These are phyloP conservation scores for Eragrostis tef DNA, from an alignment of 202 grass and related monocot genomes.

Conservation along the genomic window DNA sequence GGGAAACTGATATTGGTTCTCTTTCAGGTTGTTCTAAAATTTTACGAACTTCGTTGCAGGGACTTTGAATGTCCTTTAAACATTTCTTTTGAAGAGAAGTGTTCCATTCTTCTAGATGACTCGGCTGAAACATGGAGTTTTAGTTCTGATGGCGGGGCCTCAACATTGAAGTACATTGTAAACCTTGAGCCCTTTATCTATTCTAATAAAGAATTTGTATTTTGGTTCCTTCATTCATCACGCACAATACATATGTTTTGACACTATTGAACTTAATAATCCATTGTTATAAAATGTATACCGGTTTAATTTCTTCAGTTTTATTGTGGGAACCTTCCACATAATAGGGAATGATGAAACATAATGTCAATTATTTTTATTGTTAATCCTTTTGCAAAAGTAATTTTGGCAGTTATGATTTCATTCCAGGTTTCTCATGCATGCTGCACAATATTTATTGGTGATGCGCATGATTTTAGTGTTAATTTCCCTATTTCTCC, in stretches of 20 bases:
- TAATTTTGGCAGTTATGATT: background rate
- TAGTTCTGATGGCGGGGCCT: conserved; percentile 70
- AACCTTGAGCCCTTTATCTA: conserved; percentile 58
- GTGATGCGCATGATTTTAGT: conserved; percentile 24
- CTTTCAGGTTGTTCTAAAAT: conserved; percentile 81
- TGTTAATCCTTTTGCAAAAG: background rate
- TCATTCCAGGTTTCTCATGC: conserved; percentile 33
- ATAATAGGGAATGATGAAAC: conserved; percentile 30
- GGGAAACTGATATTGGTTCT: conserved; percentile 41
- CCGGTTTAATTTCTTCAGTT: background rate
- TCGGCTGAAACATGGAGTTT: conserved; percentile 84
- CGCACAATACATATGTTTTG: conserved; percentile 23
- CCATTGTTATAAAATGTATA: conserved; percentile 19
- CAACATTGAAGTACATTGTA: conserved; percentile 99
- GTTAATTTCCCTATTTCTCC: conserved; percentile 12
- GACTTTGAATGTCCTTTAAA: conserved; percentile 56
- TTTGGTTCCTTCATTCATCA: conserved; percentile 35
- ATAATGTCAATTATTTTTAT: background rate
- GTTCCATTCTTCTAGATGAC: conserved; percentile 74
- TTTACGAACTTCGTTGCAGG: conserved; percentile 77
- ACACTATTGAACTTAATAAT: conserved; percentile 22
- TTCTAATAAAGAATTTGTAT: conserved; percentile 30
- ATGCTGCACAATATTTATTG: conserved; percentile 9
- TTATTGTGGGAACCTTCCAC: conserved; percentile 32
- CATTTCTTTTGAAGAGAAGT: conserved; percentile 70